These are phyloP conservation scores for Syzygium oleosum DNA, from an alignment of 345 rosid species.

Conservation along the genomic window DNA sequence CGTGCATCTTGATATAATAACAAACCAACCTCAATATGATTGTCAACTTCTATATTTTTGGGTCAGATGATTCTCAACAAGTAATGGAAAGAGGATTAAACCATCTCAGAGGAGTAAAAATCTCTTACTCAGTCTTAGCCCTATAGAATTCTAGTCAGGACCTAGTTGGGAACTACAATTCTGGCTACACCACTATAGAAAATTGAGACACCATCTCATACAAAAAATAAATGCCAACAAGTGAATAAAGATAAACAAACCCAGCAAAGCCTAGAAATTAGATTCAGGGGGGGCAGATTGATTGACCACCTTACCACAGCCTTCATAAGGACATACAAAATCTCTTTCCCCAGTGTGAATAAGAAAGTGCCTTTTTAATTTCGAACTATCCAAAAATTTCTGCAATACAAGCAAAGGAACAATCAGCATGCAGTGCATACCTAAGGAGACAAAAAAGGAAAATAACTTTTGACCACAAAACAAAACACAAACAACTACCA, in stretches of 20 bases:
- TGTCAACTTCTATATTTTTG: not conserved
- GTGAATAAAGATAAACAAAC: not conserved
- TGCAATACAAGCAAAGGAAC: slow-evolving; percentile 23
- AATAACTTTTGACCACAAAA: not conserved
- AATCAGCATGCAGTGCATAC: not conserved
- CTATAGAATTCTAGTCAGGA: not conserved
- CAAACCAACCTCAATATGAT: not conserved
- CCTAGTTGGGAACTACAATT: not conserved
- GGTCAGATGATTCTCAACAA: not conserved
- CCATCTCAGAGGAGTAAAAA: not conserved
- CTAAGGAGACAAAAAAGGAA: not conserved
- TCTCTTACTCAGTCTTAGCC: not conserved
- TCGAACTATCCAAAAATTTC: slow-evolving; percentile 98
- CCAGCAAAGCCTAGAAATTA: not conserved
- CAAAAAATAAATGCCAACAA: not conserved
- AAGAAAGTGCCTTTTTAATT: slow-evolving; percentile 88
- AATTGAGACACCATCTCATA: not conserved
- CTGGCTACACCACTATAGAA: not conserved
- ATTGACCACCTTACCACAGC: slow-evolving; percentile 90
- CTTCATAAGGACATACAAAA: slow-evolving; percentile 85
- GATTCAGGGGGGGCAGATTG: slow-evolving; percentile 12
- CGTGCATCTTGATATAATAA: not conserved
- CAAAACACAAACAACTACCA: not conserved
- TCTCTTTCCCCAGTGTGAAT: slow-evolving; percentile 93
- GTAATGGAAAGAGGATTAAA: not conserved